Evolutionary conservation across 257 asterid species (phyloP).

Genomic region (Petrea volubilis): DNA sequence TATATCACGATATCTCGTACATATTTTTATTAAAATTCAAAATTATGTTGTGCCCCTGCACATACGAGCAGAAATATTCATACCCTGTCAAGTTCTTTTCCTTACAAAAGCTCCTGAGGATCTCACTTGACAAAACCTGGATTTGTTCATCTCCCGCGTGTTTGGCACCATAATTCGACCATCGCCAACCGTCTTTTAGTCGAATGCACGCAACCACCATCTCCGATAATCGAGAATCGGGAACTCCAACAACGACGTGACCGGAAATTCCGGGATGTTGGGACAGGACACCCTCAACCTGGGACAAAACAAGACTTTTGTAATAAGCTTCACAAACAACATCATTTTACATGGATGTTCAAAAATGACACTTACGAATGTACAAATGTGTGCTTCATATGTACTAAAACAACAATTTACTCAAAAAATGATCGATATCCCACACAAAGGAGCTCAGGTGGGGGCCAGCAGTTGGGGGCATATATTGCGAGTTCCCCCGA

Average conservation of each 20-base stretch:
- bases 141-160: conserved; percentile 26
- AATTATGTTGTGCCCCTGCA: too few species aligned
- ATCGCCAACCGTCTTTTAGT: conserved; percentile 62
- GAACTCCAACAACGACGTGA: conserved; percentile 65
- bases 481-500: too few species aligned
- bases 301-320: conserved; percentile 13
- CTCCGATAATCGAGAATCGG: conserved; percentile 69
- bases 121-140: conserved; percentile 48
- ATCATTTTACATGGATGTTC: not conserved
- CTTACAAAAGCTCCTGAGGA: conserved; percentile 65
- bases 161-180: conserved; percentile 48
- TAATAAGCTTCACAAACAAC: not conserved
- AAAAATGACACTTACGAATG: not conserved
- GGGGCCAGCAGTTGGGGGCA: too few species aligned
- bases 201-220: conserved; percentile 69
- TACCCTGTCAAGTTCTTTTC: conserved; percentile 70
- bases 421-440: not conserved
- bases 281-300: conserved; percentile 74
- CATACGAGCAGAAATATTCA: not conserved
- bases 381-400: not conserved
- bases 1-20: too few species aligned
- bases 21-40: too few species aligned
- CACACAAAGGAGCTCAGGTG: too few species aligned
- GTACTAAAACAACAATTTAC: not conserved
- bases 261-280: conserved; percentile 74